Evolutionary conservation across 169 alveolate genomes (phyloP).

Genomic region (Plasmodium inui): DNA sequence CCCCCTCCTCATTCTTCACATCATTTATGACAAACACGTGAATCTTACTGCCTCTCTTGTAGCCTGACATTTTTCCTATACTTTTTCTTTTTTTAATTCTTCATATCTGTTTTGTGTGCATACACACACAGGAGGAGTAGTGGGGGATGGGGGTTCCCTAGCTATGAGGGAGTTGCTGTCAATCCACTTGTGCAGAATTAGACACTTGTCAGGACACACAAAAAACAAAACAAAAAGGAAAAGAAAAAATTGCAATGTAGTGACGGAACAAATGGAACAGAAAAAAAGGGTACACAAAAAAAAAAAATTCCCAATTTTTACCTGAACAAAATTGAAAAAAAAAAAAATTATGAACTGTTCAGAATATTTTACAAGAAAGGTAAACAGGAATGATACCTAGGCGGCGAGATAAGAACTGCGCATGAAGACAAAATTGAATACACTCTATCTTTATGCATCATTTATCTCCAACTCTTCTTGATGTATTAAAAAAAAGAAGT

Average conservation of each 20-base stretch:
- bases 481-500: background rate
- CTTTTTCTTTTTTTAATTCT: background rate
- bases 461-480: background rate
- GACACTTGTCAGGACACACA: background rate
- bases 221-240: no score
- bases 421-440: background rate
- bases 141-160: background rate
- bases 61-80: conserved; percentile 12
- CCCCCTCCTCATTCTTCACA: background rate
- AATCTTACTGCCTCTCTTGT: conserved; percentile 47
- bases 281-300: background rate
- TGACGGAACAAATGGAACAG: background rate
- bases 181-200: background rate
- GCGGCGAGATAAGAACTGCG: background rate
- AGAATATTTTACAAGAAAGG: background rate
- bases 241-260: background rate
- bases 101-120: conserved; percentile 10
- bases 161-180: background rate
- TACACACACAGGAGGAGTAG: background rate
- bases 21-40: conserved; percentile 62
- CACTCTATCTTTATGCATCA: background rate
- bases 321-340: background rate
- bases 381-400: background rate
- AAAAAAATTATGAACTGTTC: conserved; percentile 12
- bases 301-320: background rate